A percentile compares a stretch with the other conserved stretches of the same genome.
Evolutionary conservation across 257 asterid species (phyloP).

Genomic region (Lycium ferocissimum): DNA sequence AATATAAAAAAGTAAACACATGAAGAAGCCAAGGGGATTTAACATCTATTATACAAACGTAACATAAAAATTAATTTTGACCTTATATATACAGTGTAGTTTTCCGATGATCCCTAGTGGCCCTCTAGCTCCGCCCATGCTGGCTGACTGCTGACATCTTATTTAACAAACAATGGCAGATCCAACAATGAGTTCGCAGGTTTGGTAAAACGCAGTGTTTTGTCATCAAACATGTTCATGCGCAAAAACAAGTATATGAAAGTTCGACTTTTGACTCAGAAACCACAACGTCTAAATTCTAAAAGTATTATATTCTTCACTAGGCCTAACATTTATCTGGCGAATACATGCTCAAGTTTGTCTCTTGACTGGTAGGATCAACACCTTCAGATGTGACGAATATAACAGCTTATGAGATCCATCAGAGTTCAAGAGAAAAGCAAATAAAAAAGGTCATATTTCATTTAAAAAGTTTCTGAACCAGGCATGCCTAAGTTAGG

Average conservation of each 20-base stretch:
- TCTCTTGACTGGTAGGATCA: not conserved
- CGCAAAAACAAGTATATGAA: too few species aligned
- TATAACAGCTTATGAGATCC: constrained; percentile 1
- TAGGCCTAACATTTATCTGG: too few species aligned
- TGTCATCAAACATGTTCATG: not conserved
- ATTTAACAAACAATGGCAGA: not conserved
- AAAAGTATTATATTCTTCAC: not conserved
- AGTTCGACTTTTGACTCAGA: not conserved
- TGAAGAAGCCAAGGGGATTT: not conserved
- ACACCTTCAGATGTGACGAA: constrained; percentile 60
- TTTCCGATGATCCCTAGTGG: too few species aligned
- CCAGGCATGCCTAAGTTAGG: not conserved
- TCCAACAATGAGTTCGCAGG: too few species aligned
- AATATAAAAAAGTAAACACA: not conserved
- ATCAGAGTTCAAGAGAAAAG: not conserved
- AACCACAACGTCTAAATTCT: not conserved
- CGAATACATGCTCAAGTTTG: too few species aligned
- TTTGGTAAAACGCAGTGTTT: not conserved
- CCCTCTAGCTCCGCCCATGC: too few species aligned
- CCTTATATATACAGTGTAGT: not conserved
- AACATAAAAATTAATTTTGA: not conserved
- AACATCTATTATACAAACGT: not conserved
- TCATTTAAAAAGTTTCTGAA: not conserved
- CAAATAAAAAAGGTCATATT: not conserved
- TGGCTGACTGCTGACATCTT: not conserved